Base-by-base conservation (phyloP, 441 rosid genomes). In the Mallotus japonicus region DNA sequence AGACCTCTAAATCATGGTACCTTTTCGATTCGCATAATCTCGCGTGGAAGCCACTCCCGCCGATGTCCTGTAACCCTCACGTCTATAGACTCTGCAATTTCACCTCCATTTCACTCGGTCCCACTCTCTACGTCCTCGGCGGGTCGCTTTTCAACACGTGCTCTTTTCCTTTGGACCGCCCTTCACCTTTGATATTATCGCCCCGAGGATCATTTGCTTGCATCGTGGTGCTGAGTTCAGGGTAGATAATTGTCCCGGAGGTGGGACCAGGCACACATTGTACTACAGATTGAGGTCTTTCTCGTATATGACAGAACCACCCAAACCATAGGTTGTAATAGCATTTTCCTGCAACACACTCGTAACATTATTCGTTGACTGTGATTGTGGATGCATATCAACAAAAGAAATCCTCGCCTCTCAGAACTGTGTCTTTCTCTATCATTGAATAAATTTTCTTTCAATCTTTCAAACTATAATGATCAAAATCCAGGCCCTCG, bases 201-300 rank as follows among this genome's bases (percentile, higher is more conserved):
- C 95, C 96, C 0, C 87, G 97, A 1, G 97, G 98, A n/a, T 92
- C 97, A 74, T 93, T 94, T 62, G 98, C 97, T 7, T 92, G 97
- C 70, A 89, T 80, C 3, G 91, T 86, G 0, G 69, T 87, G 8
- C 86, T 85, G 3, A 71, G 81, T 14, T 44, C 67, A 1, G 83
- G 83, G 55, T 82, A 85, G 84, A 94, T 94, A 42, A 79, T 94
- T 34, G 97, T 89, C 3, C 96, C 0, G 98, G 97, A 1, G 98
- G 97, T 17, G 97, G 97, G 62, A 90, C 98, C 10, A 67, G 96
- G 72, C 97, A 92, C 75, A 83, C 85, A 3, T 19, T 90, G 80
- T 90, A n/a, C n/a, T n/a, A n/a, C n/a, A n/a, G n/a, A n/a, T n/a
- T n/a, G n/a, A n/a, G 70, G 55, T 70, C 82, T 77, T 83, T 89